Conservation (phyloP, 768 basidiomycete species). For the Mycena capillaripes region DNA sequence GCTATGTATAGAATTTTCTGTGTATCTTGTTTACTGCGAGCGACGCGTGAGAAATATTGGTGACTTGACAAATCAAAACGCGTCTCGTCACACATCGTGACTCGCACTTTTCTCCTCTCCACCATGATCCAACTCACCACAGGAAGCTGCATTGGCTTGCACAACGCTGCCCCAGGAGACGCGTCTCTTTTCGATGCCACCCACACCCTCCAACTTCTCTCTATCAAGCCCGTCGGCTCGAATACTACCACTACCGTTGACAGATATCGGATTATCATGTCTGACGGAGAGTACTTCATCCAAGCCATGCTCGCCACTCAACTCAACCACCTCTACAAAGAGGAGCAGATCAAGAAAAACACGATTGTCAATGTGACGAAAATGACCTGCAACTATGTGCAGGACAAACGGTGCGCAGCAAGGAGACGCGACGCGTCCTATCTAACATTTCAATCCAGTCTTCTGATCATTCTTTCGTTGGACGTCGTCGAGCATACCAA, state of each 20-base stretch:
- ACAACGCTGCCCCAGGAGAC: constrained; percentile 59
- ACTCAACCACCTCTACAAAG: constrained; percentile 81
- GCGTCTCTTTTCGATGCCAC: constrained; percentile 55
- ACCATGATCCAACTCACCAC: constrained; percentile 62
- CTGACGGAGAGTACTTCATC: constrained; percentile 88
- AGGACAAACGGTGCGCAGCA: constrained; percentile 80
- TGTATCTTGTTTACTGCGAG: no score
- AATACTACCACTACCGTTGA: constrained; percentile 58
- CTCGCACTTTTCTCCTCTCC: constrained; percentile 20
- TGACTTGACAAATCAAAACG: constrained; percentile 16
- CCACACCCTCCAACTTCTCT: constrained; percentile 83
- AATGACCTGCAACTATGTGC: constrained; percentile 86
- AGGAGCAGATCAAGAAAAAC: constrained; percentile 73
- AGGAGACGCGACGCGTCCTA: constrained; percentile 1
- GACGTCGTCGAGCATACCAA: constrained; percentile 64
- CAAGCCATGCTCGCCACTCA: constrained; percentile 98
- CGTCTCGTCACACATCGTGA: constrained; percentile 46
- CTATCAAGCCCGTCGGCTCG: constrained; percentile 80
- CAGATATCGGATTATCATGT: constrained; percentile 86
- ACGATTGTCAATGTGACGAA: constrained; percentile 79
- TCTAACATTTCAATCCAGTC: constrained; percentile 55
- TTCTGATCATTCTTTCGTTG: constrained; percentile 85
- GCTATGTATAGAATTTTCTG: no score
- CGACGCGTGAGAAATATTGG: neutral
- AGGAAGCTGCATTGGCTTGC: constrained; percentile 69